phyloP scores from a whole-genome alignment of 1,139 yeast species.

The Torulaspora globosa region DNA sequence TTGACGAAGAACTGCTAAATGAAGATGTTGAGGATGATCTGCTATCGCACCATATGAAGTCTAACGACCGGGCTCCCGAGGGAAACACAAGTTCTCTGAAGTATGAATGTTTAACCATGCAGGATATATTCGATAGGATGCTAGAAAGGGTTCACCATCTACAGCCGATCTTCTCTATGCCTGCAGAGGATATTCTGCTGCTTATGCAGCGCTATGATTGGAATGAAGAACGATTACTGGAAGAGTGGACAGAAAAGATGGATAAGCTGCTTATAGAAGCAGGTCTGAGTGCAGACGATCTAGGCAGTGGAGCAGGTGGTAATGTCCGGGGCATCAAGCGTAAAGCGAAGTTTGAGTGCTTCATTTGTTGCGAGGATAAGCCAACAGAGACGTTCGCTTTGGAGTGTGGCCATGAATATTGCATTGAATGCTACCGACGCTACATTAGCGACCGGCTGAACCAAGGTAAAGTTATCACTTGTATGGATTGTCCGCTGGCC shows the following conservation, averaged over 20 bases:
- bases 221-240: conserved; percentile 71
- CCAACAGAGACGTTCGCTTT: conserved; percentile 46
- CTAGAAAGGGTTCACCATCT: conserved; percentile 27
- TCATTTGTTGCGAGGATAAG: conserved; percentile 65
- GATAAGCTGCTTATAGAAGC: conserved; percentile 44
- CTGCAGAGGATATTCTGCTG: conserved; percentile 39
- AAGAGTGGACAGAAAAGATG: conserved; percentile 57
- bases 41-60: conserved; percentile 16
- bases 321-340: conserved; percentile 24
- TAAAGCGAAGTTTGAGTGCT: conserved; percentile 46
- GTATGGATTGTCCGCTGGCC: conserved; percentile 52
- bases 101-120: conserved; percentile 34
- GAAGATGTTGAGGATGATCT: conserved; percentile 28
- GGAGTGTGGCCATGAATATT: conserved; percentile 67
- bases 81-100: conserved; percentile 27
- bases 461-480: conserved; percentile 57
- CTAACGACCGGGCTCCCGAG: conserved; percentile 16
- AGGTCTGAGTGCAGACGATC: conserved; percentile 42
- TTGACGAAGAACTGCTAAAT: conserved; percentile 32
- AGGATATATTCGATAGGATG: conserved; percentile 32
- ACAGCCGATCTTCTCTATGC: conserved; percentile 31
- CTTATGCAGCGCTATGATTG: conserved; percentile 62
- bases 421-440: conserved; percentile 60
- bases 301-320: conserved; percentile 8
- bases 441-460: conserved; percentile 52